phyloP scores from a whole-genome alignment of 768 basidiomycete species.

The Lentinula edodes region DNA sequence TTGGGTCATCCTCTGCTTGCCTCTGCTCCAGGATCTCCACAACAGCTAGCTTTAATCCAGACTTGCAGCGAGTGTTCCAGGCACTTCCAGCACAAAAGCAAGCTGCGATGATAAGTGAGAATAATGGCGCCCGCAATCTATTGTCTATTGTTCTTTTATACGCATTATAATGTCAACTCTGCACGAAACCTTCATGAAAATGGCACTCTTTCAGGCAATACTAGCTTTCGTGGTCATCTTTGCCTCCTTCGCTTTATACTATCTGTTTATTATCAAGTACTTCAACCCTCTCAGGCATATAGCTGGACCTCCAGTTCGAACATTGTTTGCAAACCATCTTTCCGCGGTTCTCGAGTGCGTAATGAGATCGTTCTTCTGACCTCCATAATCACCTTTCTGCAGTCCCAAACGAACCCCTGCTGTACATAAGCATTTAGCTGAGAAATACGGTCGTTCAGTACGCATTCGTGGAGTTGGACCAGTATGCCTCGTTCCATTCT shows the following conservation, averaged over 20 bases:
- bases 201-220: slow-evolving; percentile 1
- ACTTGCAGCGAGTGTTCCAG: not conserved
- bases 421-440: slow-evolving; percentile 47
- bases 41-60: not conserved
- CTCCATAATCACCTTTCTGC: slow-evolving; percentile 5
- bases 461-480: slow-evolving; percentile 64
- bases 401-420: slow-evolving; percentile 50
- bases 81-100: not conserved
- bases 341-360: slow-evolving; percentile 53
- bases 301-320: slow-evolving; percentile 52
- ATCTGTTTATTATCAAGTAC: slow-evolving; percentile 24
- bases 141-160: not conserved
- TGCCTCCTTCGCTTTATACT: slow-evolving; percentile 22
- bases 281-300: slow-evolving; percentile 47
- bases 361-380: not conserved
- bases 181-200: not conserved
- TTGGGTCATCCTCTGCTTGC: no score
- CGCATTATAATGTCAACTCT: not conserved
- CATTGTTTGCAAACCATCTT: slow-evolving; percentile 52
- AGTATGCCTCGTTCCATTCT: slow-evolving; percentile 36
- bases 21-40: not conserved
- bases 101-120: not conserved
- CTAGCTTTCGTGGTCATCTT: slow-evolving; percentile 5
- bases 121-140: not conserved
- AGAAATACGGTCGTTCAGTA: slow-evolving; percentile 63